phyloP scores from a whole-genome alignment of 805 yeast species.

The Candida sphagnicola region DNA sequence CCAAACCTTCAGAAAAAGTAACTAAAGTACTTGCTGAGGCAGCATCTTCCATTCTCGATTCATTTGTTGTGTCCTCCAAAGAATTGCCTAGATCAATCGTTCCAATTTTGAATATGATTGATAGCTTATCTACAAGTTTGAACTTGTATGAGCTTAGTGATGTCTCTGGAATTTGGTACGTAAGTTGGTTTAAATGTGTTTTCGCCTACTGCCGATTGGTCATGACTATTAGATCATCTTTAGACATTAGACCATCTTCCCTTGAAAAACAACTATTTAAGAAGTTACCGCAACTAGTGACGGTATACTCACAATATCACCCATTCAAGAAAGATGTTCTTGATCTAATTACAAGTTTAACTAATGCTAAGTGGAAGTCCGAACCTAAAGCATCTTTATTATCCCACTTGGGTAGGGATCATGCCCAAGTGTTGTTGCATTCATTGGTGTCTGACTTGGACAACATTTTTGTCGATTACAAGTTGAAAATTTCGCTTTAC shows the following conservation, averaged over 20 bases:
- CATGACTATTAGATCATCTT: constrained; percentile 51
- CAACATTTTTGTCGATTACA: constrained; percentile 49
- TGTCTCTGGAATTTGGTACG: constrained; percentile 43
- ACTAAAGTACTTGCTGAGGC: constrained; percentile 50
- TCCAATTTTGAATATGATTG: constrained; percentile 51
- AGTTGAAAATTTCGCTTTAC: constrained; percentile 52
- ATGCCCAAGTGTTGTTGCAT: constrained; percentile 56
- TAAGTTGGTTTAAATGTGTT: constrained; percentile 46
- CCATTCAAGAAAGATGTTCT: constrained; percentile 49
- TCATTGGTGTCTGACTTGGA: constrained; percentile 59
- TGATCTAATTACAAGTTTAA: constrained; percentile 53
- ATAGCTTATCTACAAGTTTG: constrained; percentile 36
- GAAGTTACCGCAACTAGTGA: constrained; percentile 53
- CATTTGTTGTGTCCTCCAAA: constrained; percentile 52
- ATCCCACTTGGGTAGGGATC: constrained; percentile 70
- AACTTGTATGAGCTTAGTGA: constrained; percentile 38
- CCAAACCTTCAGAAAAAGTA: constrained; percentile 29
- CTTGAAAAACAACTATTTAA: constrained; percentile 61
- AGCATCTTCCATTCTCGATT: constrained; percentile 45
- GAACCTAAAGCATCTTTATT: constrained; percentile 71
- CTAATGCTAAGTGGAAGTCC: constrained; percentile 51
- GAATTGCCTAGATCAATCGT: constrained; percentile 50
- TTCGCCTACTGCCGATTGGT: constrained; percentile 56
- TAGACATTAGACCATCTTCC: constrained; percentile 51
- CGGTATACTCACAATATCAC: constrained; percentile 49